phyloP scores from a whole-genome alignment of 2,329 filamentous ascomycete species.

The Alternaria triticimaculans region DNA sequence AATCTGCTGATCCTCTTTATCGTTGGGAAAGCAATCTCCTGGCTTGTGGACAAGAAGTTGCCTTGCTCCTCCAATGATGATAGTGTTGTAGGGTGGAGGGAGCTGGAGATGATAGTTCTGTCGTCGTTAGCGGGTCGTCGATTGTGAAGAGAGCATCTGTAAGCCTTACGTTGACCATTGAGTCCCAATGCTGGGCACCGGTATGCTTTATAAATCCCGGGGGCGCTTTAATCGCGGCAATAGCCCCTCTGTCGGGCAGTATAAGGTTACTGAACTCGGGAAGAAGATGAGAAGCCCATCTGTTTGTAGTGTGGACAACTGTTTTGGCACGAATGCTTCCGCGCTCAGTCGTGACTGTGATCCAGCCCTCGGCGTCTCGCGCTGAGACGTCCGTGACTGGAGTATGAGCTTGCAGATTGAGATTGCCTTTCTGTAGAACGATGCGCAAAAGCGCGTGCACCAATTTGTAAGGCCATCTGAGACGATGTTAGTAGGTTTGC shows the following conservation, averaged over 20 bases:
- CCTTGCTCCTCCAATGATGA: constrained; percentile 17
- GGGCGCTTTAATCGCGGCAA: constrained; percentile 14
- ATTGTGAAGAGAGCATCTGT: neutral
- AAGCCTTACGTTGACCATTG: constrained; percentile 10
- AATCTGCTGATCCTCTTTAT: constrained; percentile 11
- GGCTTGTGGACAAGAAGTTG: constrained; percentile 11
- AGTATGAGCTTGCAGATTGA: constrained; percentile 11
- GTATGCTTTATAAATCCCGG: constrained; percentile 14
- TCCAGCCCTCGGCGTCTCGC: constrained; percentile 9
- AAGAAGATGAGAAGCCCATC: constrained; percentile 19
- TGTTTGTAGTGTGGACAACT: constrained; percentile 16
- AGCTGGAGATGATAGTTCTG: constrained; percentile 19
- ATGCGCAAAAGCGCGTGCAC: constrained; percentile 16
- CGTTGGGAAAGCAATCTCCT: constrained; percentile 4
- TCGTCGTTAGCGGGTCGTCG: neutral
- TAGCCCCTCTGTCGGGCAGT: constrained; percentile 2
- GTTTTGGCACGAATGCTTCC: constrained; percentile 9
- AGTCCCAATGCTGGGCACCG: constrained; percentile 19
- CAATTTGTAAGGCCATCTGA: constrained; percentile 21
- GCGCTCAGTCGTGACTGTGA: constrained; percentile 6
- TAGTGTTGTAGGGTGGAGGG: constrained; percentile 15
- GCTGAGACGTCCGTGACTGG: constrained; percentile 12
- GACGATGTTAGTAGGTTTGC: neutral
- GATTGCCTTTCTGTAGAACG: constrained; percentile 2
- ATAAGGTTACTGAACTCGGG: constrained; percentile 14